Evolutionary conservation across 768 basidiomycete species (phyloP), one percentile per base, ranked within the genome.

Genomic region (Suillus spraguei): DNA sequence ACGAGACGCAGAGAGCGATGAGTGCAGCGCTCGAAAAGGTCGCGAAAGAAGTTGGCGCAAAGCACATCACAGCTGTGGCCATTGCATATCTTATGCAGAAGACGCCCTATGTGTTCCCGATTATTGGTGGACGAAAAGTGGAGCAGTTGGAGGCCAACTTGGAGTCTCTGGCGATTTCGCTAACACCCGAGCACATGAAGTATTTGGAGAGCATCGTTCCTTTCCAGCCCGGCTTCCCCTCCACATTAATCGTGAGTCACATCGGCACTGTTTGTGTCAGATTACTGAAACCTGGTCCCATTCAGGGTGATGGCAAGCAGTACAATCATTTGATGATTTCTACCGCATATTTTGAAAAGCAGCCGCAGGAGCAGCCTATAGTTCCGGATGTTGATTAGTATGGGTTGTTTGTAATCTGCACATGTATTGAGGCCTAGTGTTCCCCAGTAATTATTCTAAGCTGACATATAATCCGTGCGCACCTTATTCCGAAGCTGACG

Each of bases 71-170:
- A 36, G 63, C 64, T 9, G 82, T 85, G 4, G 83, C 83, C 9
- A 81, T 85, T 63, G 82, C 82, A 17, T 85, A 83, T 64, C 71
- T 85, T 13, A 72, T 86, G 71, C 81, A 86, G 42, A 50, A 50
- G 70, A 74, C 80, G 4, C 79, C 80, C 0, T 83, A 76, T 60
- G 81, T 83, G 1, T 84, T 85, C 73, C 82, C 82, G 1, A 75
- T 84, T 62, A 74, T 84, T 46, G 82, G 83, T 10, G 80, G 82
- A 0, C 75, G 83, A 59, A 86, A 84, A 67, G 70, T 82, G 44
- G 82, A 83, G 69, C 81, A 85, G 53, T 72, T 86, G 35, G 53
- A 73, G 38, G 77, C 78, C 54, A 86, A 85, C 66, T 62, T 85
- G n/a, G 78, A 84, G 67, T 83, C 83, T 2, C 69, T 86, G 6